phyloP scores from a whole-genome alignment of 345 rosid species.

The Laguncularia racemosa region DNA sequence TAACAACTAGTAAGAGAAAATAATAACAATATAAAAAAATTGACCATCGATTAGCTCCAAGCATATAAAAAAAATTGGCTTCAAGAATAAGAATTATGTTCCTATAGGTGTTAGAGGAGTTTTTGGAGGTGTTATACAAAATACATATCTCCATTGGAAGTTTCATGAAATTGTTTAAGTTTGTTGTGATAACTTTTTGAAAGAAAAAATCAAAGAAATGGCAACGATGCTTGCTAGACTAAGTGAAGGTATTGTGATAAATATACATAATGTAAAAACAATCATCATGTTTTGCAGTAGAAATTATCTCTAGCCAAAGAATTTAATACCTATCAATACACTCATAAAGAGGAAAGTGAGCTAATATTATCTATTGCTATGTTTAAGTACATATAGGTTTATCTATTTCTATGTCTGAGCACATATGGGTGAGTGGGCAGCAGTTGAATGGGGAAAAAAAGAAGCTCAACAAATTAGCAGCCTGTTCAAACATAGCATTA shows the following conservation, averaged over 20 bases:
- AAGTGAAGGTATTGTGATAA: conserved; percentile 85
- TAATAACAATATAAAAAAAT: too few species aligned
- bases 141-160: conserved; percentile 98
- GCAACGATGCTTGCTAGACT: conserved; percentile 82
- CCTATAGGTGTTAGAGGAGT: too few species aligned
- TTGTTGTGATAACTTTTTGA: conserved; percentile 88
- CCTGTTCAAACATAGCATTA: too few species aligned
- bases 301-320: conserved; percentile 92
- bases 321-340: conserved; percentile 87
- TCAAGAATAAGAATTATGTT: conserved; percentile 74
- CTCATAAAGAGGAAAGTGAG: conserved; percentile 90
- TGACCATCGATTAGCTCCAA: conserved; percentile 74
- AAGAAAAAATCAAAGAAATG: conserved; percentile 94
- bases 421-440: too few species aligned
- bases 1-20: too few species aligned
- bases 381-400: too few species aligned
- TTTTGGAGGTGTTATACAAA: conserved; percentile 96
- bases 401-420: too few species aligned
- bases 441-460: too few species aligned
- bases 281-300: conserved; percentile 96
- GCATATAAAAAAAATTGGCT: conserved; percentile 85
- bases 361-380: too few species aligned
- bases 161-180: conserved; percentile 98
- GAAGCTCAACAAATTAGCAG: too few species aligned
- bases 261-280: conserved; percentile 82